phyloP scores from a whole-genome alignment of 2,329 filamentous ascomycete genomes.

The Sclerotinia spermophila region DNA sequence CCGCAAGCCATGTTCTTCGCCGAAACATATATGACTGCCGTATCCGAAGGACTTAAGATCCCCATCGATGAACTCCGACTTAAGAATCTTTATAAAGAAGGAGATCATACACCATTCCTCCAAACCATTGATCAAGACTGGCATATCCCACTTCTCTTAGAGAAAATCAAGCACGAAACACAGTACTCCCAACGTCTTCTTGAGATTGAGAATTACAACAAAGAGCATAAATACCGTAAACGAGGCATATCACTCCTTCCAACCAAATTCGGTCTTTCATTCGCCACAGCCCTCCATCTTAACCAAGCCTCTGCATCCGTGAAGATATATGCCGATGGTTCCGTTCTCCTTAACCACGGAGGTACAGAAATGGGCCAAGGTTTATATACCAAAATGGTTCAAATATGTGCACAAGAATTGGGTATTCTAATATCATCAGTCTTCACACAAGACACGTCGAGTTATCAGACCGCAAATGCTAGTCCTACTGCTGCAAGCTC shows the following conservation, averaged over 20 bases:
- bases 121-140: slow-evolving; percentile 76
- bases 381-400: slow-evolving; percentile 91
- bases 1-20: slow-evolving; percentile 93
- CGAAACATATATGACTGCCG: slow-evolving; percentile 82
- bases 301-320: slow-evolving; percentile 93
- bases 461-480: slow-evolving; percentile 89
- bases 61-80: slow-evolving; percentile 73
- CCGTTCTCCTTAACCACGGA: slow-evolving; percentile 84
- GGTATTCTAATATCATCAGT: slow-evolving; percentile 73
- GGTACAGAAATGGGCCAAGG: slow-evolving; percentile 96
- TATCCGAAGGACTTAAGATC: slow-evolving; percentile 80
- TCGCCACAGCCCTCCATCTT: slow-evolving; percentile 79
- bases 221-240: slow-evolving; percentile 86
- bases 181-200: slow-evolving; percentile 65
- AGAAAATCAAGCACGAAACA: slow-evolving; percentile 74
- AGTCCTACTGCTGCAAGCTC: slow-evolving; percentile 90
- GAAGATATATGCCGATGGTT: slow-evolving; percentile 94
- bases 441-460: slow-evolving; percentile 88
- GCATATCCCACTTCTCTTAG: slow-evolving; percentile 90
- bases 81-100: slow-evolving; percentile 79
- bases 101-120: slow-evolving; percentile 82
- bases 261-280: slow-evolving; percentile 95
- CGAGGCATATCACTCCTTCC: slow-evolving; percentile 70
- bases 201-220: slow-evolving; percentile 73
- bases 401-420: slow-evolving; percentile 87